These are phyloP conservation scores for Rhizophora mangle DNA, from an alignment of 345 rosid genomes.

Conservation along the genomic window DNA sequence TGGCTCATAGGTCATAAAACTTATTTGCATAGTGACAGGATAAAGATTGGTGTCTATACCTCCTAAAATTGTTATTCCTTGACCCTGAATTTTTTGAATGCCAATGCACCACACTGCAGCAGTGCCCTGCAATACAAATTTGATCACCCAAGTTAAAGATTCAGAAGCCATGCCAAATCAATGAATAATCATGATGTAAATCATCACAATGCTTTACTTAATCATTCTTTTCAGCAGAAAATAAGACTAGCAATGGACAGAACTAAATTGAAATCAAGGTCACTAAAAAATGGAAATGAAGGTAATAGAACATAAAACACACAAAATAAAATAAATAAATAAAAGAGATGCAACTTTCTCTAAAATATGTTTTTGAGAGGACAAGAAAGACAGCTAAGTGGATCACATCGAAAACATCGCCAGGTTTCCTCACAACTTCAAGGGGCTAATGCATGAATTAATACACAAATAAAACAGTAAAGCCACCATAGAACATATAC, in stretches of 20 bases:
- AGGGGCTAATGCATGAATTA: too few species aligned
- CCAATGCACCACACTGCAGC: conserved; percentile 87
- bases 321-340: background rate
- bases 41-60: conserved; percentile 37
- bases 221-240: background rate
- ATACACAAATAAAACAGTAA: background rate
- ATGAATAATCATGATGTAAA: background rate
- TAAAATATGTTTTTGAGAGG: too few species aligned
- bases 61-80: conserved; percentile 79
- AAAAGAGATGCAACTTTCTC: too few species aligned
- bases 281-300: too few species aligned
- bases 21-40: background rate
- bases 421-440: too few species aligned
- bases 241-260: background rate
- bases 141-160: conserved; percentile 5
- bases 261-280: too few species aligned
- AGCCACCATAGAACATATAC: background rate
- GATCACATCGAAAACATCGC: too few species aligned
- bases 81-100: conserved; percentile 62
- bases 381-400: too few species aligned
- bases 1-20: background rate
- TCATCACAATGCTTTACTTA: background rate
- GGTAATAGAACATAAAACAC: background rate
- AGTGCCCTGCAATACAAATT: conserved; percentile 51
- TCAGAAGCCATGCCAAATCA: background rate